phyloP scores from a whole-genome alignment of 1,139 yeast genomes.

The Williopsis jadinii region DNA sequence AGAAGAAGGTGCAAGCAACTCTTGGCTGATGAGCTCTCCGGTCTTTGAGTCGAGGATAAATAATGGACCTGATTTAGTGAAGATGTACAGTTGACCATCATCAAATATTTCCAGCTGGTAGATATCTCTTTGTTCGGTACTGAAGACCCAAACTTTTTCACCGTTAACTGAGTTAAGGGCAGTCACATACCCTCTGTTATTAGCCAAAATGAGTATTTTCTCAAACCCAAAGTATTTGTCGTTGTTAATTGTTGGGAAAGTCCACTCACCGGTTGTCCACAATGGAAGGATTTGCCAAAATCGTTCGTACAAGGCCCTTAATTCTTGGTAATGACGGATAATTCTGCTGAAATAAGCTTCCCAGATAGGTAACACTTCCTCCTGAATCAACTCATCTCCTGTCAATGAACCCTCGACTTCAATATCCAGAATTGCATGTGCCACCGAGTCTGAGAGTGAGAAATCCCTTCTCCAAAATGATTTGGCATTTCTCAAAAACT shows the following conservation, averaged over 20 bases:
- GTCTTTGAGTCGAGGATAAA: slow-evolving; percentile 11
- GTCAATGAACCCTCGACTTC: slow-evolving; percentile 28
- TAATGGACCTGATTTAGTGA: slow-evolving; percentile 23
- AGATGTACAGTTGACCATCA: slow-evolving; percentile 17
- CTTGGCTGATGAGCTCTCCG: slow-evolving; percentile 11
- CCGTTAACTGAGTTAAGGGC: slow-evolving; percentile 40
- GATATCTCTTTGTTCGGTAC: slow-evolving; percentile 21
- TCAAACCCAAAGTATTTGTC: slow-evolving; percentile 39
- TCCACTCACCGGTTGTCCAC: slow-evolving; percentile 13
- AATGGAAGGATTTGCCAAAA: slow-evolving; percentile 11
- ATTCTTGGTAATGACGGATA: slow-evolving; percentile 28
- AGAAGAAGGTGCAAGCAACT: slow-evolving; percentile 14
- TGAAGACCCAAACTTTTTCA: slow-evolving; percentile 33
- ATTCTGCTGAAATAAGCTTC: slow-evolving; percentile 39
- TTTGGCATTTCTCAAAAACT: slow-evolving; percentile 21
- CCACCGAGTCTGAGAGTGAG: slow-evolving; percentile 33
- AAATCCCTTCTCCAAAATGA: slow-evolving; percentile 43
- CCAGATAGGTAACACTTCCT: slow-evolving; percentile 30
- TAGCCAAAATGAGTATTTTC: slow-evolving; percentile 39
- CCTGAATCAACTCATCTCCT: slow-evolving; percentile 32
- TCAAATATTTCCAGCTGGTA: slow-evolving; percentile 16
- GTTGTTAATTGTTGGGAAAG: slow-evolving; percentile 1
- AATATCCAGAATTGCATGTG: slow-evolving; percentile 33
- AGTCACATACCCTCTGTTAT: slow-evolving; percentile 34
- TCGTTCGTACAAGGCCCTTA: slow-evolving; percentile 11